Evolutionary conservation across 768 basidiomycete genomes (phyloP).

Genomic region (Auriscalpium orientale): DNA sequence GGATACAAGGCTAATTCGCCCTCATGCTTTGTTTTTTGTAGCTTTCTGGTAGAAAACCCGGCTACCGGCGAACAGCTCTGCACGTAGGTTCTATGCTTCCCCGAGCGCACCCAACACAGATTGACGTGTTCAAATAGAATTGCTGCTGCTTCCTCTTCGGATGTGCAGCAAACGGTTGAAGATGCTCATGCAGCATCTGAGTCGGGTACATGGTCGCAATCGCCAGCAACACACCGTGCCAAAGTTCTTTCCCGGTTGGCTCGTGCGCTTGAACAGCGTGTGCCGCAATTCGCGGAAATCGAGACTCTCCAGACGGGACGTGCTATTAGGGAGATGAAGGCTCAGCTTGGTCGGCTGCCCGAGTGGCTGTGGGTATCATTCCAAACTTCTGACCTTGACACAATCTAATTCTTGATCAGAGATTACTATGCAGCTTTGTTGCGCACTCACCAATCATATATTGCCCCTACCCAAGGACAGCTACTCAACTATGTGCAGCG

Average conservation of each 20-base stretch:
- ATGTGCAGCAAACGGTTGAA: constrained; percentile 44
- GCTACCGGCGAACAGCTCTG: constrained; percentile 55
- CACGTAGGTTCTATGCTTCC: constrained; percentile 30
- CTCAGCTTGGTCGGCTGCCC: constrained; percentile 68
- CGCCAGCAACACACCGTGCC: constrained; percentile 52
- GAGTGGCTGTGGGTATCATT: constrained; percentile 72
- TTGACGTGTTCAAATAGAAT: constrained; percentile 34
- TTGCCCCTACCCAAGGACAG: constrained; percentile 75
- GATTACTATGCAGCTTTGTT: constrained; percentile 73
- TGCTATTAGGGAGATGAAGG: constrained; percentile 77
- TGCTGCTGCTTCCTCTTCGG: constrained; percentile 39
- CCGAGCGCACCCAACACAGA: background rate
- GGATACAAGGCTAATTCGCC: background rate
- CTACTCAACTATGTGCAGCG: constrained; percentile 74
- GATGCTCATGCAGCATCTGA: constrained; percentile 52
- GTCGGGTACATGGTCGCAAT: constrained; percentile 67
- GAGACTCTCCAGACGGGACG: constrained; percentile 77
- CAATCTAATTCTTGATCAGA: constrained; percentile 26
- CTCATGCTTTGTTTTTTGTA: constrained; percentile 15
- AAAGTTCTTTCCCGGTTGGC: constrained; percentile 60
- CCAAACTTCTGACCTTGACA: background rate
- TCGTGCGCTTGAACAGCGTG: constrained; percentile 45
- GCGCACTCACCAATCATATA: constrained; percentile 58
- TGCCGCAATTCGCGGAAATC: constrained; percentile 51
- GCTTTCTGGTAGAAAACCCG: constrained; percentile 55